Conservation (phyloP, 1,139 yeast genomes). For the Chernovozyma aurita region DNA sequence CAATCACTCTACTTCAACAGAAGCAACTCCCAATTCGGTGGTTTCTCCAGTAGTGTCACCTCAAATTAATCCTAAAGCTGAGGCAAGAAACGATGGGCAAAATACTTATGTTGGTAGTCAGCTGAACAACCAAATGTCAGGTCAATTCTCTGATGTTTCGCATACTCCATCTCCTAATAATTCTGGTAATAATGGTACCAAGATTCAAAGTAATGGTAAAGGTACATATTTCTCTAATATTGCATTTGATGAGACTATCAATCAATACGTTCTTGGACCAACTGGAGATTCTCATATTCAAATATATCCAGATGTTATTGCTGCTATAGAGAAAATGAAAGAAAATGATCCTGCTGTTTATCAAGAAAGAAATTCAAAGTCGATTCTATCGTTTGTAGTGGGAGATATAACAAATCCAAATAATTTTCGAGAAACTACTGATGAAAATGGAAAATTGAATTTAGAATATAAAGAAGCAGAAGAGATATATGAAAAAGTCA, state of each 20-base stretch:
- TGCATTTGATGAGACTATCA: conserved; percentile 46
- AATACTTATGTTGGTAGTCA: conserved; percentile 2
- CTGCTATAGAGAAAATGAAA: conserved; percentile 42
- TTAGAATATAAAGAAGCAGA: conserved; percentile 59
- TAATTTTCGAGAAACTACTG: conserved; percentile 19
- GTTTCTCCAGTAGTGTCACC: conserved; percentile 40
- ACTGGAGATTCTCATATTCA: conserved; percentile 28
- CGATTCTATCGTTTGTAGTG: conserved; percentile 51
- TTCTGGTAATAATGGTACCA: background rate
- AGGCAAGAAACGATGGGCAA: background rate
- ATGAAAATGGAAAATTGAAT: conserved; percentile 14
- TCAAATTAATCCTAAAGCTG: conserved; percentile 10
- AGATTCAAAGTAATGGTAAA: background rate
- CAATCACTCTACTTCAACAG: conserved; percentile 31
- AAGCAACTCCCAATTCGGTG: conserved; percentile 38
- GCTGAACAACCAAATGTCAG: background rate
- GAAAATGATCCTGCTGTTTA: conserved; percentile 38
- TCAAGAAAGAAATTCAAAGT: conserved; percentile 35
- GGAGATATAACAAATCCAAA: conserved; percentile 44
- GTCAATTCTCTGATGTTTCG: background rate
- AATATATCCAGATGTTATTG: conserved; percentile 53
- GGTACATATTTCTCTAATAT: conserved; percentile 4
- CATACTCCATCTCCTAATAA: background rate
- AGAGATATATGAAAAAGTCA: conserved; percentile 73
- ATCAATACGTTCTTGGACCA: conserved; percentile 58